Base-by-base conservation (phyloP, 805 yeast species). In the Saccharomycopsis sp. region DNA sequence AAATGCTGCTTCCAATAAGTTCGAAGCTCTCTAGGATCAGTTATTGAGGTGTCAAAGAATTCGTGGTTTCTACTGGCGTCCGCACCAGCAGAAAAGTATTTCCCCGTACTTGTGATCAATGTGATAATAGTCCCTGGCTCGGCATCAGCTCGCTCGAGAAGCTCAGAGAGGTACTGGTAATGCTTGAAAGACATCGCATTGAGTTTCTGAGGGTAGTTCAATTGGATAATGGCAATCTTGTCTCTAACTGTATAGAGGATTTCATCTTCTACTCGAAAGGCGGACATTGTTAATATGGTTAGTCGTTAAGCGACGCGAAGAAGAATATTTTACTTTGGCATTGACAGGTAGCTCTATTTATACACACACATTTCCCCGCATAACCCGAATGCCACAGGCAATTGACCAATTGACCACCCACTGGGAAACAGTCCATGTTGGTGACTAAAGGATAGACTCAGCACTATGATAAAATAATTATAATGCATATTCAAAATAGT, bases 81-180 rank as follows among this genome's bases (percentile, higher is more conserved):
- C 17, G 95, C 96, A 21, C 96, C 96, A 4, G 95, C 83, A 21
- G 87, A 78, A 60, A 86, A 87, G 59, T 74, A 83, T 46, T 81
- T 68, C 0, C 95, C 95, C 0, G 82, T 68, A 27, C 87, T 71
- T 56, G 77, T 79, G 40, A 87, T 61, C 40, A 84, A 64, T 1
- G 96, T 87, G 20, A 77, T 71, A 5, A 72, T 56, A 0, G 90
- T 79, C 17, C 68, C 66, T 20, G 76, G 75, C 46, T 84, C 80
- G 4, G 64, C 58, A 47, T 84, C 80, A 0, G 95, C 88, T 48
- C 68, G 57, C 51, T 77, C 77, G 9, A 87, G 62, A 9, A 72
- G 64, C 45, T 73, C 68, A 1, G 81, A 85, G 41, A 86, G 61
- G 44, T 71, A 62, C 29, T 76, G 64, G 59, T 81, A 85, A 53